A percentile compares a stretch with the other conserved stretches of the same genome.
Evolutionary conservation across 257 asterid species (phyloP).

Genomic region (Anisodus acutangulus): DNA sequence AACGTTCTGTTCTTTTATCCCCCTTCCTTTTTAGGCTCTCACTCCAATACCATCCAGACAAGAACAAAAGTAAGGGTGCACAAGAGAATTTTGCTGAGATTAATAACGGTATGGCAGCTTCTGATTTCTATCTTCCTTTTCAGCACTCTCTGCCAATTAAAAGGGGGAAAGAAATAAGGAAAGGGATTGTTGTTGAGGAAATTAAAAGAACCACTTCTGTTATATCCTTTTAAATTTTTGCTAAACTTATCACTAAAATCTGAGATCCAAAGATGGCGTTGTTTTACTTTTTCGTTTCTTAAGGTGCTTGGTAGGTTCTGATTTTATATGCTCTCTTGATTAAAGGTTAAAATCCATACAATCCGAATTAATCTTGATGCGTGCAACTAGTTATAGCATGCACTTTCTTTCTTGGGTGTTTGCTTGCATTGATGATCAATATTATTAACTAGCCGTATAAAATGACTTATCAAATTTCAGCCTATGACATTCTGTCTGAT

Average conservation of each 20-base stretch:
- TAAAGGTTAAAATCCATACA: background rate
- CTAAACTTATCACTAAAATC: background rate
- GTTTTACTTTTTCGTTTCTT: background rate
- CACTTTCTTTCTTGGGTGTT: background rate
- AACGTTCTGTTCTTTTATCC: background rate
- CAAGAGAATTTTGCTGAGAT: conserved; percentile 93
- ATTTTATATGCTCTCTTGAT: background rate
- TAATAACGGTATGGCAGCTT: conserved; percentile 65
- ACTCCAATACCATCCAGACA: conserved; percentile 94
- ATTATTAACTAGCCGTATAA: background rate
- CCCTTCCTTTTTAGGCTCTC: conserved; percentile 63
- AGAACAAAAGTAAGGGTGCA: conserved; percentile 91
- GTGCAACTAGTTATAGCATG: background rate
- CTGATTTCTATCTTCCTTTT: conserved; percentile 22
- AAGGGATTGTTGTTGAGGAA: background rate
- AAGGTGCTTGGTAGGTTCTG: conserved; percentile 14
- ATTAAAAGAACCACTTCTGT: background rate
- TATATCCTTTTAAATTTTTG: background rate
- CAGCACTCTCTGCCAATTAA: conserved; percentile 5
- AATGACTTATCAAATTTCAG: conserved; percentile 45
- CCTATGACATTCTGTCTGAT: conserved; percentile 86
- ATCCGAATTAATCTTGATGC: background rate
- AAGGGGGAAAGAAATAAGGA: background rate
- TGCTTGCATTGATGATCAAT: conserved; percentile 23
- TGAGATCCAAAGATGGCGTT: background rate